Percentiles rank a stretch among this genome's conserved stretches.
These are phyloP conservation scores for Micractinium sp. DNA, from an alignment of 139 green algal species.

Conservation along the genomic window DNA sequence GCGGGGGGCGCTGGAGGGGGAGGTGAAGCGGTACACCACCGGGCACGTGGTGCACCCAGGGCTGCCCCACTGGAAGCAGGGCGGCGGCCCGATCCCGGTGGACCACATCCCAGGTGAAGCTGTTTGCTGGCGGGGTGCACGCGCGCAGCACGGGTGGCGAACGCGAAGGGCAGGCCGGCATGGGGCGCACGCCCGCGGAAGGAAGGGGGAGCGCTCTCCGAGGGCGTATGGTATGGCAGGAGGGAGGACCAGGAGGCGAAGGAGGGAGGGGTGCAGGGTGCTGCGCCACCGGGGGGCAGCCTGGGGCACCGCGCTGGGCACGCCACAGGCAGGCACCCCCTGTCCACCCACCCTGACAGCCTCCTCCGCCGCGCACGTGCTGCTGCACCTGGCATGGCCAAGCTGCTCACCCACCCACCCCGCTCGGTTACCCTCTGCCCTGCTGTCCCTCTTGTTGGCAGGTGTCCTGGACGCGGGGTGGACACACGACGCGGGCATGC, in stretches of 20 bases:
- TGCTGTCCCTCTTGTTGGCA: constrained; percentile 1
- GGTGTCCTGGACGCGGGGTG: constrained; percentile 86
- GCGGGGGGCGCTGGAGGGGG: constrained; percentile 65
- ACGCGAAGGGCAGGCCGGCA: no score
- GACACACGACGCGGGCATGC: constrained; percentile 35
- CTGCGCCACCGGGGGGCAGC: no score
- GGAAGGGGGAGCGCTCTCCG: no score
- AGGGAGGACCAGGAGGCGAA: no score
- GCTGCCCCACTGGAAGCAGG: constrained; percentile 47
- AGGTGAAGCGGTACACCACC: constrained; percentile 75
- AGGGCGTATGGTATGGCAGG: no score
- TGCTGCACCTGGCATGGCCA: no score
- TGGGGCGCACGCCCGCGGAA: no score
- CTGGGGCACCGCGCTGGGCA: no score
- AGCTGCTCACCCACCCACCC: background rate
- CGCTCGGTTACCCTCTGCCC: no score
- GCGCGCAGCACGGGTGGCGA: constrained; percentile 85
- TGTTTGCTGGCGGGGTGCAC: constrained; percentile 67
- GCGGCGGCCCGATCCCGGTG: constrained; percentile 38
- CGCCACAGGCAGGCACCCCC: no score
- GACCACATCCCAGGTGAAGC: constrained; percentile 76
- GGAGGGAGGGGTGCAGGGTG: no score
- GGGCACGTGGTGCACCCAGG: constrained; percentile 82
- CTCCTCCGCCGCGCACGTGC: background rate
- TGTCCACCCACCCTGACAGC: background rate